Percentiles rank a stretch among this genome's conserved stretches.
These are phyloP conservation scores for Candida quercuum DNA, from an alignment of 805 yeast species.

Conservation along the genomic window DNA sequence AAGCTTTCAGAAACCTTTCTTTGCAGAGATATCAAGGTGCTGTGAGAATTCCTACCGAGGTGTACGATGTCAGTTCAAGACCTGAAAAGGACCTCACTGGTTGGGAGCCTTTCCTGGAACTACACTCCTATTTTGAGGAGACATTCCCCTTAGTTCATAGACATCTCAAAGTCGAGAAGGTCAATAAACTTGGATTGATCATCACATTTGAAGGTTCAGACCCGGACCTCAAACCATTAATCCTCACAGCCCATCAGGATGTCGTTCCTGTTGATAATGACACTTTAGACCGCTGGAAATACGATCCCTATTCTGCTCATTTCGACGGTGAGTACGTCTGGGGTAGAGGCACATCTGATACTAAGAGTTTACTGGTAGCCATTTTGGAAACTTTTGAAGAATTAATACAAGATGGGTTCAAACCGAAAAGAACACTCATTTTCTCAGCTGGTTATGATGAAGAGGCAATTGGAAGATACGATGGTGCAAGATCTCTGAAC, in stretches of 20 bases:
- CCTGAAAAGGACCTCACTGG: constrained; percentile 26
- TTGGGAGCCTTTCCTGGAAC: constrained; percentile 33
- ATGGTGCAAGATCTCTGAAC: constrained; percentile 45
- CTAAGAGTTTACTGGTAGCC: constrained; percentile 62
- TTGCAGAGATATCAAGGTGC: constrained; percentile 49
- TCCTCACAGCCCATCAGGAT: constrained; percentile 78
- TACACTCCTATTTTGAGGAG: constrained; percentile 45
- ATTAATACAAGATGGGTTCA: constrained; percentile 41
- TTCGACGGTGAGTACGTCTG: constrained; percentile 58
- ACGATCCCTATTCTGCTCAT: constrained; percentile 61
- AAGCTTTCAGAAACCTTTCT: constrained; percentile 32
- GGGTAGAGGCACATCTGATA: constrained; percentile 76
- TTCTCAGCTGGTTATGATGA: constrained; percentile 75
- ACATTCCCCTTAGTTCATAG: constrained; percentile 53
- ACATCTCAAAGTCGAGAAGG: constrained; percentile 42
- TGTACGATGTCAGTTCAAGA: constrained; percentile 44
- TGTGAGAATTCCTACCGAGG: constrained; percentile 58
- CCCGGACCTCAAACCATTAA: constrained; percentile 48
- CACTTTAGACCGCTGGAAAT: constrained; percentile 54
- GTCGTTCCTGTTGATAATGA: constrained; percentile 71
- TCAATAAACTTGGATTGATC: constrained; percentile 63
- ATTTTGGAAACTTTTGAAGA: constrained; percentile 58
- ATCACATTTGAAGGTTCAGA: constrained; percentile 59
- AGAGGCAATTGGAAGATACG: constrained; percentile 59
- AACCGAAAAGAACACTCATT: constrained; percentile 53